phyloP scores from a whole-genome alignment of 2,329 filamentous ascomycete species.

The Penicillium hordei region DNA sequence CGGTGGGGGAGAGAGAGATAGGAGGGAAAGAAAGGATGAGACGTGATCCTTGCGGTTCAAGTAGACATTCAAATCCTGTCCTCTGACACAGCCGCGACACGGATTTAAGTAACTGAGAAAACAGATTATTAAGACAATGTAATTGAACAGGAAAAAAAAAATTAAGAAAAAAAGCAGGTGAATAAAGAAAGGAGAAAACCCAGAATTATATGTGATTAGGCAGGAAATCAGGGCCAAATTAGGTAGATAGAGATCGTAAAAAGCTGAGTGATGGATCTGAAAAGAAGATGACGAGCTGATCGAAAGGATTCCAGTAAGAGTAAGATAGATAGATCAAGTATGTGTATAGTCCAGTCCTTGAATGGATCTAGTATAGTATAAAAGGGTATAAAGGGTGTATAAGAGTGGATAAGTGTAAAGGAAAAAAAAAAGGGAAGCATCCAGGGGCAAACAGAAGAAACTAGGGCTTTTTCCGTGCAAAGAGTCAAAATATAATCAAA shows the following conservation, averaged over 20 bases:
- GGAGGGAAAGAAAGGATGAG: neutral
- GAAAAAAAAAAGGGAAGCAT: neutral
- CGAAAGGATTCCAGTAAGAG: neutral
- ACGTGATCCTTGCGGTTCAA: conserved; percentile 10
- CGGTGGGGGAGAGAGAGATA: neutral
- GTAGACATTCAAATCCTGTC: conserved; percentile 13
- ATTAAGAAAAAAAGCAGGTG: neutral
- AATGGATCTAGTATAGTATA: neutral
- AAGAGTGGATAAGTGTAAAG: neutral
- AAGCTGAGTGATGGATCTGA: neutral
- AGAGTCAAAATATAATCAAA: neutral
- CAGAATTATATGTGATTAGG: conserved; percentile 1
- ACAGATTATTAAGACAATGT: conserved; percentile 1
- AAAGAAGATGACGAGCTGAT: conserved; percentile 12
- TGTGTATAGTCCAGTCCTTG: neutral
- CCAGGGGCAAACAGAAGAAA: conserved; percentile 13
- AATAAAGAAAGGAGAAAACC: neutral
- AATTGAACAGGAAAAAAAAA: neutral
- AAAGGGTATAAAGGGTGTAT: conserved; percentile 3
- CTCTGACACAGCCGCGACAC: conserved; percentile 9
- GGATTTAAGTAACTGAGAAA: conserved; percentile 7
- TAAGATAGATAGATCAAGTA: conserved; percentile 7
- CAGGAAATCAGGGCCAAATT: conserved; percentile 3
- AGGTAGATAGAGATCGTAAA: neutral
- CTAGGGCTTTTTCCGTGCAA: conserved; percentile 3